Evolutionary conservation across 2,329 filamentous ascomycete genomes (phyloP), one percentile per base, ranked within the genome.

Genomic region (Arthroderma sp.): DNA sequence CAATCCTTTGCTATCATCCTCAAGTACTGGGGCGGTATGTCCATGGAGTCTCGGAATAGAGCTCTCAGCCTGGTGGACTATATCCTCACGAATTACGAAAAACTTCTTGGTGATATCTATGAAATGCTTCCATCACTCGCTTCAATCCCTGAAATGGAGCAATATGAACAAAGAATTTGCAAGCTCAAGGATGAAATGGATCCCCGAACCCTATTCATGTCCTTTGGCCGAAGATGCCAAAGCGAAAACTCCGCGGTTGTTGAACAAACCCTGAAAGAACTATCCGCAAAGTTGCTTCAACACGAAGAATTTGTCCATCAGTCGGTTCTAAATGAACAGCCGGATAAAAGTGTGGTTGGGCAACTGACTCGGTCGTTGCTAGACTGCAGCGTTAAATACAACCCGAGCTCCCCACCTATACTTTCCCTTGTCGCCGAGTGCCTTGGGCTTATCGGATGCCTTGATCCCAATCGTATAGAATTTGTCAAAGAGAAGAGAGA

Each of bases 401-500:
- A 81, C 51, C 75, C 77, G 42, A 71, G 73, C 8, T 75, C 83
- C 36, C 61, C 70, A 5, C 76, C 78, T 8, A 83, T 96, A 44
- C 73, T 80, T 42, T 70, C 77, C 11, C 69, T 93, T 2, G 86
- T 85, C 50, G 83, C 86, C 9, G 78, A 83, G 56, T 91, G 86
- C 51, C 72, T 98, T 34, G 93, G 93, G 0, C 72, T 93, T 15
- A 79, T 98, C 43, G 91, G 93, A 5, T 94, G 88, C 52, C 68
- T 98, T 22, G 93, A 98, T 61, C 82, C 89, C 1, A 94, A 94
- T 56, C 79, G 85, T 48, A 77, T 95, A 1, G 91, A 98, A 56
- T 78, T 78, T 0, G 74, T 83, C 7, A 77, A 84, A 46, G 82
- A 85, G 54, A 82, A 86, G 53, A 80, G 77, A 51, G 82, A 86